Base-by-base conservation (phyloP, 768 basidiomycete species). In the Tremella yokohamensis region DNA sequence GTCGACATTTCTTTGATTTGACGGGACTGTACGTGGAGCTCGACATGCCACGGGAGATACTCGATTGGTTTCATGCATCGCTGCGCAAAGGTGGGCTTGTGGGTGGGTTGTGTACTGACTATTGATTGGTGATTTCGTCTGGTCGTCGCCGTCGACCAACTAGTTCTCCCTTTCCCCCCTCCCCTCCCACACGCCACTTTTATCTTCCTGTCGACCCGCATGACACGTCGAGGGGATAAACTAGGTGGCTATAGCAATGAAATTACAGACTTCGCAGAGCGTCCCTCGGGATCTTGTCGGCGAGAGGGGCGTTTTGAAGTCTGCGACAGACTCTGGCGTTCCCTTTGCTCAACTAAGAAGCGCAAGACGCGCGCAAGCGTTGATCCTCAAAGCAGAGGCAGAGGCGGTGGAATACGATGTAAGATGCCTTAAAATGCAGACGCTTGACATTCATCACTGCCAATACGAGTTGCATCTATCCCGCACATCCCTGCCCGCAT, bases 231-330 rank as follows among this genome's bases (percentile, higher is more conserved):
- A 60, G 45, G 50, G 60, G 69, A 64, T 71, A 71, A 71, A 71
- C 69, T 64, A 71, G 57, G 62, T 64, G 69, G 69, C 69, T 25
- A 70, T 13, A 70, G 56, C 49, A 56, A 57, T n/a, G 52, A n/a
- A n/a, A 18, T 34, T 24, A 29, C 7, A 45, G 42, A 45, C 42
- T 45, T 45, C 42, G 42, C 42, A 45, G 42, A 45, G 42, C 42
- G 42, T 45, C n/a, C 22, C 42, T 45, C 15, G n/a, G 22, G 29
- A 34, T 34, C 29, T 45, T 45, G 42, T 45, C 29, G 29, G 29
- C 29, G 29, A 22, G 42, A 45, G 42, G 22, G 42, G 22, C 22
- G 42, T 45, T 45, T 45, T 45, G 42, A 45, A 45, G 42, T 45
- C 42, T 45, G 42, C 42, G n/a, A 45, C 42, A 45, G 4, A 34